A percentile compares a stretch with the other conserved stretches of the same genome.
phyloP scores from a whole-genome alignment of 495 filamentous ascomycete genomes.

The Xeromyces bisporus region DNA sequence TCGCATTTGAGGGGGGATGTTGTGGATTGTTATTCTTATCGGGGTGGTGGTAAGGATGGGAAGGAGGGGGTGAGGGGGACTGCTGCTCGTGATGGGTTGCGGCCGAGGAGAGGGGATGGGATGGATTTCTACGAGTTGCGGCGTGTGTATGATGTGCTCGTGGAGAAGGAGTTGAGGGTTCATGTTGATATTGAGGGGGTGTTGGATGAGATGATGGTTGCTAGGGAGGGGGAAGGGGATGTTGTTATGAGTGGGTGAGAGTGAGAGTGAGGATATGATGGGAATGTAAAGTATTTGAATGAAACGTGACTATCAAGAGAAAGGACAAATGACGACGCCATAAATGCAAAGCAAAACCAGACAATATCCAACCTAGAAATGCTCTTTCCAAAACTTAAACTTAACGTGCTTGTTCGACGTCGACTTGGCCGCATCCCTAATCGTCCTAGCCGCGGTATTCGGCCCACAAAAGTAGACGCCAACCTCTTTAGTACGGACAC shows the following conservation, averaged over 20 bases:
- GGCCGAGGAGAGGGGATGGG: conserved; percentile 3
- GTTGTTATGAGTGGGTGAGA: conserved; percentile 7
- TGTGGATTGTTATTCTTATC: neutral
- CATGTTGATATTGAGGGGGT: conserved; percentile 25
- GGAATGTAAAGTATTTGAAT: neutral
- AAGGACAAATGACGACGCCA: conserved; percentile 2
- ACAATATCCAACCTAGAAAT: conserved; percentile 33
- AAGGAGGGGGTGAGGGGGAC: no score
- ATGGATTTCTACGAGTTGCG: conserved; percentile 27
- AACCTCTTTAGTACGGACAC: conserved; percentile 55
- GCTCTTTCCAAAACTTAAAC: conserved; percentile 99
- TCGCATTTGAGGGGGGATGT: conserved; percentile 24
- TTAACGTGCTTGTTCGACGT: conserved; percentile 59
- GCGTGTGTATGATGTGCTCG: conserved; percentile 31
- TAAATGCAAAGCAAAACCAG: neutral
- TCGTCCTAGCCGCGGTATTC: conserved; percentile 63
- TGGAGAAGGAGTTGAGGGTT: conserved; percentile 36
- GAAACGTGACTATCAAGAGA: conserved; percentile 6
- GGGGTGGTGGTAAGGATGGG: neutral
- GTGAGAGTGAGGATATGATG: conserved; percentile 8
- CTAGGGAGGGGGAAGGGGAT: conserved; percentile 5
- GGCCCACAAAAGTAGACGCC: conserved; percentile 98
- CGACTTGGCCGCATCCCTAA: conserved; percentile 58
- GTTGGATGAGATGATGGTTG: conserved; percentile 8
- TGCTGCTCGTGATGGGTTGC: neutral